Conservation (phyloP, 306 rosid genomes). For the Quercus wislizeni region DNA sequence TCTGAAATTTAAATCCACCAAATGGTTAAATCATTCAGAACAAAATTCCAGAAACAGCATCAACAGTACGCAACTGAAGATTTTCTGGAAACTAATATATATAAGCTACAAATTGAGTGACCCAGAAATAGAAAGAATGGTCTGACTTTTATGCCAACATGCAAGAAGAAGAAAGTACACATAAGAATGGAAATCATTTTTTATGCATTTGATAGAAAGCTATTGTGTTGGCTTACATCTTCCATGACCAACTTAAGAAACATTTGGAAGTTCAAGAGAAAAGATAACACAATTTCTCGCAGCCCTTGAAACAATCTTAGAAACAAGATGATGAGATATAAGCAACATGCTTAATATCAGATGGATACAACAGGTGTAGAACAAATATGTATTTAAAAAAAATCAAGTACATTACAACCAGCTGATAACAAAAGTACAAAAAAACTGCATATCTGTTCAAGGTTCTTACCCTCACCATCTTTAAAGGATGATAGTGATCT, state of each 20-base stretch:
- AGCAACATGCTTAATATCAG: not conserved
- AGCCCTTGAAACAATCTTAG: not conserved
- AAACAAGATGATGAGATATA: not conserved
- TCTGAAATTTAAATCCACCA: conserved; percentile 39
- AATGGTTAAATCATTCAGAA: not conserved
- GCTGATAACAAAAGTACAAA: conserved; percentile 1
- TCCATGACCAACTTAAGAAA: not conserved
- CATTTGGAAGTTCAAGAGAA: not conserved
- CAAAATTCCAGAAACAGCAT: not conserved
- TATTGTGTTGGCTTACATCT: not conserved
- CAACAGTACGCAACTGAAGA: not conserved
- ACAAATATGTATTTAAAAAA: not conserved
- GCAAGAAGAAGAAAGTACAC: not conserved
- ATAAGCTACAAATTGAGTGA: not conserved
- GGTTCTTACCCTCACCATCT: conserved; percentile 45
- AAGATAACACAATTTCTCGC: not conserved
- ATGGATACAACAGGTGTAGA: not conserved
- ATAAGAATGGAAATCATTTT: not conserved
- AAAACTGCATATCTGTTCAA: not conserved
- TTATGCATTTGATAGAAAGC: not conserved
- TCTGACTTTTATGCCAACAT: not conserved
- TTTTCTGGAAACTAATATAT: not conserved
- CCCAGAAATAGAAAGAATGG: not conserved
- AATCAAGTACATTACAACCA: not conserved
- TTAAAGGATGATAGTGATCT: conserved; percentile 41